Percentiles rank a stretch among this genome's conserved stretches.
Evolutionary conservation across 495 filamentous ascomycete genomes (phyloP).

Genomic region (Penicillium ochrochloron): DNA sequence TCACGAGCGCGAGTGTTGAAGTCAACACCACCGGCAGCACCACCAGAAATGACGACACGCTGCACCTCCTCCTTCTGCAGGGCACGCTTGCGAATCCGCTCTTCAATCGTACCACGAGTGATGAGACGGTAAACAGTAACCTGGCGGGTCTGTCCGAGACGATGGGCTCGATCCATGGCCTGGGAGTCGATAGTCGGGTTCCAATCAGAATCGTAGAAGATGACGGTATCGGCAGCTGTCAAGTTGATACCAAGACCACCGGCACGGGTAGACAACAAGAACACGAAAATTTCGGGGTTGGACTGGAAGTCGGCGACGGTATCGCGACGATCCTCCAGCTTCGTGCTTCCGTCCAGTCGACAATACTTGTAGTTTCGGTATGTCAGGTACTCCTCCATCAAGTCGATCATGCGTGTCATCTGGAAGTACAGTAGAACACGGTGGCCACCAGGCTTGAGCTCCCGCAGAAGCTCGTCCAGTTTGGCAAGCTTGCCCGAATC

Average conservation of each 20-base stretch:
- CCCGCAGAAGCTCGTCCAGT: constrained; percentile 81
- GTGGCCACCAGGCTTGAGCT: constrained; percentile 90
- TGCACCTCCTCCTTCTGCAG: constrained; percentile 99
- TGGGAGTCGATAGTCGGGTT: constrained; percentile 98
- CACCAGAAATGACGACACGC: constrained; percentile 94
- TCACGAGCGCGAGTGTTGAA: constrained; percentile 90
- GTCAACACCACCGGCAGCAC: constrained; percentile 80
- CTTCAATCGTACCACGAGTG: constrained; percentile 95
- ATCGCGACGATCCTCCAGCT: constrained; percentile 94
- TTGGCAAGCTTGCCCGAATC: constrained; percentile 96
- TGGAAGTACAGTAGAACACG: constrained; percentile 99
- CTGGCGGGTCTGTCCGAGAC: constrained; percentile 93
- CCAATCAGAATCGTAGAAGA: constrained; percentile 99
- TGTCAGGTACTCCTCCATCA: constrained; percentile 98
- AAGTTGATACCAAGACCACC: constrained; percentile 98
- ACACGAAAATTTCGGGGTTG: constrained; percentile 91
- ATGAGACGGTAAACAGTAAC: constrained; percentile 98
- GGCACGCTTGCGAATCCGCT: constrained; percentile 96
- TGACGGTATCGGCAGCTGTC: constrained; percentile 90
- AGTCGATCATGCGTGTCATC: constrained; percentile 99
- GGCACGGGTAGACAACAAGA: constrained; percentile 92
- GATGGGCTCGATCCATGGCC: constrained; percentile 98
- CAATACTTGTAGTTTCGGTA: constrained; percentile 99
- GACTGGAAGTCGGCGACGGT: constrained; percentile 97
- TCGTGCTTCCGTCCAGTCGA: constrained; percentile 95